Conservation (phyloP, 306 rosid species). For the Oxytropis ochrocephala region DNA sequence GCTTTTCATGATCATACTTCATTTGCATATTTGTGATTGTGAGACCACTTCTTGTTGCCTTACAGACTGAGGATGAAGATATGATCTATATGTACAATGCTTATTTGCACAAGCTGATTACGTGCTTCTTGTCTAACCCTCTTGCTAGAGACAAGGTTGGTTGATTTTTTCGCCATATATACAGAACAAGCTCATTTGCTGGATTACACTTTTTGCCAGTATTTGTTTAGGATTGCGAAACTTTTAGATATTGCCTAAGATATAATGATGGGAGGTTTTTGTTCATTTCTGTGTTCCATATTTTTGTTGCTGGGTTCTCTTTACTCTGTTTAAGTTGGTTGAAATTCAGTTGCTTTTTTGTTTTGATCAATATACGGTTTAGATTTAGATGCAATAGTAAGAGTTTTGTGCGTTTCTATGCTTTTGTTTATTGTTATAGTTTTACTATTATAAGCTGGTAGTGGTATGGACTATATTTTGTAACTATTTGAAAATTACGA, state of each 20-base stretch:
- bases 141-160: conserved; percentile 92
- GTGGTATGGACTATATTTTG: background rate
- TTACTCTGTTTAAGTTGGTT: background rate
- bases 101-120: conserved; percentile 81
- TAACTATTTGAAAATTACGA: background rate
- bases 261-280: background rate
- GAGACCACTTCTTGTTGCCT: conserved; percentile 9
- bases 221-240: background rate
- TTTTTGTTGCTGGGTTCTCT: background rate
- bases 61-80: conserved; percentile 94
- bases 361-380: background rate
- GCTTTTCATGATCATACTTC: conserved; percentile 15
- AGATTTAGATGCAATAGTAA: no score
- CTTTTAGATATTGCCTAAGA: background rate
- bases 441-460: background rate
- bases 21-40: conserved; percentile 14
- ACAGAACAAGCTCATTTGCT: conserved; percentile 6
- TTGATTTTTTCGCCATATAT: conserved; percentile 1
- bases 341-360: conserved; percentile 2
- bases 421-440: background rate
- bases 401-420: background rate
- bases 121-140: conserved; percentile 84
- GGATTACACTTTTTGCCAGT: background rate
- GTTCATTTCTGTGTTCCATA: background rate
- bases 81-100: conserved; percentile 93